Conservation (phyloP, 1,139 yeast genomes). For the Arxiozyma heterogenica region DNA sequence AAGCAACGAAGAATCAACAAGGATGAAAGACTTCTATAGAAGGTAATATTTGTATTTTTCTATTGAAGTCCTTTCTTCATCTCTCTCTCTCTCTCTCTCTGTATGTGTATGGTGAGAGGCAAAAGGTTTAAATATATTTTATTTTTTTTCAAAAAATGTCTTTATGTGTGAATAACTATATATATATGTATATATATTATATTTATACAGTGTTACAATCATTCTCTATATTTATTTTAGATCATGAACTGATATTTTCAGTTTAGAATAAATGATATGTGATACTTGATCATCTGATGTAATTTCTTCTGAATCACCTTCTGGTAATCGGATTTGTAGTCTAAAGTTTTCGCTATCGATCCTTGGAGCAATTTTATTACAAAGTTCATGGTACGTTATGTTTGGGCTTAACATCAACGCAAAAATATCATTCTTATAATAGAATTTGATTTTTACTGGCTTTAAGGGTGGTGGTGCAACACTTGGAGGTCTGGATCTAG, state of each 20-base stretch:
- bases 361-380: slow-evolving; percentile 56
- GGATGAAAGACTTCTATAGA: background rate
- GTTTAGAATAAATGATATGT: slow-evolving; percentile 28
- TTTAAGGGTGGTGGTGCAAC: slow-evolving; percentile 21
- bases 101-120: no score
- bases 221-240: slow-evolving; percentile 6
- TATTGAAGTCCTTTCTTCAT: background rate
- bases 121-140: no score
- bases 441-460: slow-evolving; percentile 63
- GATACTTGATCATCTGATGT: slow-evolving; percentile 29
- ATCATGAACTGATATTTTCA: slow-evolving; percentile 31
- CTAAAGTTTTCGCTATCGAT: slow-evolving; percentile 36
- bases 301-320: slow-evolving; percentile 30
- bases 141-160: background rate
- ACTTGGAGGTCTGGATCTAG: slow-evolving; percentile 26
- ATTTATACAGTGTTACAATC: background rate
- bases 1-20: background rate
- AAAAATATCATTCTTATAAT: slow-evolving; percentile 81
- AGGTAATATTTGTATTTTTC: no score
- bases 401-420: slow-evolving; percentile 67
- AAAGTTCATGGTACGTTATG: slow-evolving; percentile 52
- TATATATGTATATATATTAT: no score
- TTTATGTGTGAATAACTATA: background rate
- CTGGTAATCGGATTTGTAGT: slow-evolving; percentile 27
- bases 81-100: no score